Conservation (phyloP, 352 stramenopile species). For the Globisporangium abappressorium region DNA sequence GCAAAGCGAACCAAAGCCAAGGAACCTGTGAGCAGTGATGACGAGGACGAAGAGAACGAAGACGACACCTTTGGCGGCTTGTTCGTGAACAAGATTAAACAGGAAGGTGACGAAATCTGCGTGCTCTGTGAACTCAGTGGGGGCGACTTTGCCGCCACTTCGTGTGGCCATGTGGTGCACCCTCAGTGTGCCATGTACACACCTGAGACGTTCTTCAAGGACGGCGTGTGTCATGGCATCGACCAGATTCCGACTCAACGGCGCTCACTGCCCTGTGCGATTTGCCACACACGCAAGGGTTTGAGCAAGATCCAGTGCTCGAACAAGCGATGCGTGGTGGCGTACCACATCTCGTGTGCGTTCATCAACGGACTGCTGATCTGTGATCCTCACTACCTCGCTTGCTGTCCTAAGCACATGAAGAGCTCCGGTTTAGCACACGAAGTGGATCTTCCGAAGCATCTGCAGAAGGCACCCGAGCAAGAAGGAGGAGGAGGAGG, state of each 20-base stretch:
- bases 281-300: constrained; percentile 58
- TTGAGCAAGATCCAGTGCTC: constrained; percentile 84
- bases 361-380: constrained; percentile 71
- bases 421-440: constrained; percentile 64
- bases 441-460: constrained; percentile 62
- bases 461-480: constrained; percentile 42
- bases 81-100: constrained; percentile 77
- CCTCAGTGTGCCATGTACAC: constrained; percentile 84
- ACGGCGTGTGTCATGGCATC: constrained; percentile 61
- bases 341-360: constrained; percentile 72
- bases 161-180: constrained; percentile 59
- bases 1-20: constrained; percentile 13
- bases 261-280: constrained; percentile 45
- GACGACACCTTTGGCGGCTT: constrained; percentile 66
- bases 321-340: constrained; percentile 54
- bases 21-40: constrained; percentile 24
- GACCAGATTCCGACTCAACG: constrained; percentile 52
- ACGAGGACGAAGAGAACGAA: constrained; percentile 40
- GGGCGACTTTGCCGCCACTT: constrained; percentile 72
- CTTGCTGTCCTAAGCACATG: constrained; percentile 75
- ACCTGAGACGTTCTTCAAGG: constrained; percentile 79
- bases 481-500: constrained; percentile 20
- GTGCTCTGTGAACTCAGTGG: constrained; percentile 71
- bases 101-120: constrained; percentile 67
- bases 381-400: constrained; percentile 59